Conservation (phyloP, 148 eudicot species). For the Rhododendron kiyosumense region DNA sequence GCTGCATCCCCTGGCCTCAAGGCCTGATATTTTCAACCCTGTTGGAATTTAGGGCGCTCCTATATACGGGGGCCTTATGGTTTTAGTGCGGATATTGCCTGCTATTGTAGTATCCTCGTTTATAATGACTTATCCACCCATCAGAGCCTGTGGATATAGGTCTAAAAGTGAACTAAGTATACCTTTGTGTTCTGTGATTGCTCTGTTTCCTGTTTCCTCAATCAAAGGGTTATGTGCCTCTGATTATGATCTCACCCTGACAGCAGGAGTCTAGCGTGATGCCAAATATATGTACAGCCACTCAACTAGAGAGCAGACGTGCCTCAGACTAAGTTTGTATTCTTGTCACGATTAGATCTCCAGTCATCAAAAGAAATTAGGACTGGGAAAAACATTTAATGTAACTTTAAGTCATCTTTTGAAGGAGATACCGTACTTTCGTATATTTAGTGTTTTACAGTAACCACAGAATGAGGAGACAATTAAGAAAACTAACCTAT, state of each 20-base stretch:
- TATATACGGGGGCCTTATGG: not conserved
- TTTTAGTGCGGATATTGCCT: not conserved
- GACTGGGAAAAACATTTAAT: not conserved
- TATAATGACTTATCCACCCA: not conserved
- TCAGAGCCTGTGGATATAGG: not conserved
- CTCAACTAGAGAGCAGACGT: not conserved
- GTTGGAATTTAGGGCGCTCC: not conserved
- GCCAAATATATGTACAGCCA: not conserved
- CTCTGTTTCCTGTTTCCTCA: not conserved
- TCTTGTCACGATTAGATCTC: not conserved
- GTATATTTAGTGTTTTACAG: not conserved
- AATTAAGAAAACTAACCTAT: constrained; percentile 48
- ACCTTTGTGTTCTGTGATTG: not conserved
- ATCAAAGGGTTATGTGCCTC: not conserved
- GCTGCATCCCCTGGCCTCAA: not conserved
- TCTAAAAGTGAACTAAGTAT: not conserved
- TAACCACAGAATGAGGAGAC: not conserved
- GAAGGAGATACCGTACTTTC: not conserved
- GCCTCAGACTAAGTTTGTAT: not conserved
- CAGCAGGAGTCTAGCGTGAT: not conserved
- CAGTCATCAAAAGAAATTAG: not conserved
- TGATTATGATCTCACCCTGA: not conserved
- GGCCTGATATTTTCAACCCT: not conserved
- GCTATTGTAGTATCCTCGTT: not conserved
- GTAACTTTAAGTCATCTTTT: not conserved